Evolutionary conservation across 1,284 basidiomycete genomes (phyloP).

Genomic region (Pascua guehoae): DNA sequence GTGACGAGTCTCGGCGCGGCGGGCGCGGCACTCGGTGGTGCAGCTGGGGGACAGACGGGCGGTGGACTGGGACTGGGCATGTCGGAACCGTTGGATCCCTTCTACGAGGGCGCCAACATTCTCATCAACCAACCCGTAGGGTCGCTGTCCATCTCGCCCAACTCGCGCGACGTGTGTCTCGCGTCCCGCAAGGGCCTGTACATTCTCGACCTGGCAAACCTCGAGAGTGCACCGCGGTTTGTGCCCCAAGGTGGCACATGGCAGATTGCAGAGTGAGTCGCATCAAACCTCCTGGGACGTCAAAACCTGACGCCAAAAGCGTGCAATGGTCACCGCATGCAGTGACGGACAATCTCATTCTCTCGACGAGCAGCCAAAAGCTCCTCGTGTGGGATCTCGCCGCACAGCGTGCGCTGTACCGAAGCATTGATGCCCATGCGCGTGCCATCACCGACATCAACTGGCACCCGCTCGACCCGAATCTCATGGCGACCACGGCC

Average conservation of each 20-base stretch:
- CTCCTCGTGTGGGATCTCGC: conserved; percentile 92
- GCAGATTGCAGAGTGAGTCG: conserved; percentile 74
- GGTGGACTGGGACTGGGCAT: not conserved
- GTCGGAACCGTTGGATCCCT: conserved; percentile 42
- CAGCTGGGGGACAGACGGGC: not conserved
- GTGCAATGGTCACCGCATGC: conserved; percentile 95
- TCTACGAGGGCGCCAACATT: conserved; percentile 42
- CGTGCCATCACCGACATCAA: conserved; percentile 94
- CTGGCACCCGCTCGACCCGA: conserved; percentile 81
- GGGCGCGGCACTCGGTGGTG: not conserved
- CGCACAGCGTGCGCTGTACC: conserved; percentile 63
- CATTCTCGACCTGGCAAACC: conserved; percentile 88
- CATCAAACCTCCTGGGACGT: not conserved
- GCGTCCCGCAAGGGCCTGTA: conserved; percentile 85
- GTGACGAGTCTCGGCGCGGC: conserved; percentile 15
- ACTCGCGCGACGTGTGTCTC: conserved; percentile 49
- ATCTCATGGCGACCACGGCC: conserved; percentile 55
- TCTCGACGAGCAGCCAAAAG: conserved; percentile 93
- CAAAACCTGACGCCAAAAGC: conserved; percentile 27
- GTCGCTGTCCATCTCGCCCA: conserved; percentile 51
- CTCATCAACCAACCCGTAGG: conserved; percentile 51
- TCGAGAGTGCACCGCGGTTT: conserved; percentile 82
- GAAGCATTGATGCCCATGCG: conserved; percentile 78
- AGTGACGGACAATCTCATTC: conserved; percentile 77
- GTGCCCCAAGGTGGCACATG: conserved; percentile 93